phyloP scores from a whole-genome alignment of 2,329 filamentous ascomycete genomes.

The Penicillium janthinellum region DNA sequence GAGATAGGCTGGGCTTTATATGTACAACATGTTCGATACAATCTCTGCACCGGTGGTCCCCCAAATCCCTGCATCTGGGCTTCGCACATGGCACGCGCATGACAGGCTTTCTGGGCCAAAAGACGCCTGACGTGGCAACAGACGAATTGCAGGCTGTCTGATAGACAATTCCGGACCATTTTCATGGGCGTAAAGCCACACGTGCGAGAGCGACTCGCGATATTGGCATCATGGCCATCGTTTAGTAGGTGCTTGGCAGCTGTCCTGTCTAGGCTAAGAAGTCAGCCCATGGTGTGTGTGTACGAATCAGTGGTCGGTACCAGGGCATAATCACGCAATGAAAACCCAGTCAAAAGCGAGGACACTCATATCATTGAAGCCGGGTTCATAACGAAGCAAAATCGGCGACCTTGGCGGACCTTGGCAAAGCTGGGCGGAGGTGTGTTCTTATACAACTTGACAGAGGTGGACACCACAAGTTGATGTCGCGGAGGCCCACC shows the following conservation, averaged over 20 bases:
- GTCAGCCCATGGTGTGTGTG: constrained; percentile 11
- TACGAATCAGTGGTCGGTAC: constrained; percentile 9
- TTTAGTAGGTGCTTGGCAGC: constrained; percentile 15
- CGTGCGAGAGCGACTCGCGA: constrained; percentile 25
- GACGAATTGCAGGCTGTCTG: background rate
- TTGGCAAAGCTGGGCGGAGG: constrained; percentile 19
- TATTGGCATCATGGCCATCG: constrained; percentile 5
- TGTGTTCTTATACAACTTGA: constrained; percentile 3
- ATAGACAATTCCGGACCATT: background rate
- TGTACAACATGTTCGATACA: background rate
- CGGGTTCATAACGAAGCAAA: constrained; percentile 13
- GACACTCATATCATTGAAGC: background rate
- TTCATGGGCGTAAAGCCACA: constrained; percentile 9
- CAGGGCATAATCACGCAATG: constrained; percentile 15
- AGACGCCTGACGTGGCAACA: constrained; percentile 4
- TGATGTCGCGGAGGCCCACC: background rate
- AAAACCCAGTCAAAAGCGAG: constrained; percentile 6
- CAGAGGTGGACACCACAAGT: background rate
- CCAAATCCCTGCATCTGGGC: background rate
- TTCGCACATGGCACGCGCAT: background rate
- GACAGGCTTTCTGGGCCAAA: background rate
- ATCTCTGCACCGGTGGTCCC: background rate
- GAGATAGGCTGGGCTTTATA: constrained; percentile 6
- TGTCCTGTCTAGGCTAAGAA: constrained; percentile 11
- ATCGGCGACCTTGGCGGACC: constrained; percentile 20